Percentiles rank a stretch among this genome's conserved stretches.
Evolutionary conservation across 2,329 filamentous ascomycete species (phyloP).

Genomic region (Apiospora saccharicola): DNA sequence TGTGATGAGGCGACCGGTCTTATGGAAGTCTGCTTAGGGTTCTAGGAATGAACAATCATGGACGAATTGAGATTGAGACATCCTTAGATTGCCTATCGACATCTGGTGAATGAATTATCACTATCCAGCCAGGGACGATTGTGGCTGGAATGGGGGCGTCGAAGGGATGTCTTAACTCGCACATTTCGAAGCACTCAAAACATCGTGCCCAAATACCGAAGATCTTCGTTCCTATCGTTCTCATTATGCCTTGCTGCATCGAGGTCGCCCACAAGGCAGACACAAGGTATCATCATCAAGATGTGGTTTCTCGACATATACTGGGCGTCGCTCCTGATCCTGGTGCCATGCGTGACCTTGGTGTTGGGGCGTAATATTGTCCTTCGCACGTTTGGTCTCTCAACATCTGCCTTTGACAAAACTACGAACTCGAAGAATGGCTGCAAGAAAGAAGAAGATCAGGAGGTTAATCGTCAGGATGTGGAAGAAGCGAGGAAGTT

Average conservation of each 20-base stretch:
- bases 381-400: slow-evolving; percentile 25
- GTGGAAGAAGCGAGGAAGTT: slow-evolving; percentile 35
- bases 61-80: background rate
- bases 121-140: background rate
- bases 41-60: background rate
- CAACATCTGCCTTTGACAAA: too few relatives aligned
- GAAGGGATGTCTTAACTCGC: background rate
- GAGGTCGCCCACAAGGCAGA: background rate
- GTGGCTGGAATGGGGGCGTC: background rate
- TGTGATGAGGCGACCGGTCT: too few relatives aligned
- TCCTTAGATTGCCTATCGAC: background rate
- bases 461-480: background rate
- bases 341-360: slow-evolving; percentile 33
- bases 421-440: background rate
- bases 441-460: background rate
- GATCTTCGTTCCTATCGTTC: background rate
- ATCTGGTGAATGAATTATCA: background rate
- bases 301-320: slow-evolving; percentile 36
- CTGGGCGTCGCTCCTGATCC: slow-evolving; percentile 35
- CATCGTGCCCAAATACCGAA: background rate
- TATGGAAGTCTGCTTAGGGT: background rate
- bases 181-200: background rate
- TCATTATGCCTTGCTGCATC: background rate
- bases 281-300: background rate
- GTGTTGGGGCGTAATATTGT: slow-evolving; percentile 31